Percentiles rank a stretch among this genome's conserved stretches.
Conservation (phyloP, 2,329 filamentous ascomycete genomes). For the Drechslerella coelobrocha region DNA sequence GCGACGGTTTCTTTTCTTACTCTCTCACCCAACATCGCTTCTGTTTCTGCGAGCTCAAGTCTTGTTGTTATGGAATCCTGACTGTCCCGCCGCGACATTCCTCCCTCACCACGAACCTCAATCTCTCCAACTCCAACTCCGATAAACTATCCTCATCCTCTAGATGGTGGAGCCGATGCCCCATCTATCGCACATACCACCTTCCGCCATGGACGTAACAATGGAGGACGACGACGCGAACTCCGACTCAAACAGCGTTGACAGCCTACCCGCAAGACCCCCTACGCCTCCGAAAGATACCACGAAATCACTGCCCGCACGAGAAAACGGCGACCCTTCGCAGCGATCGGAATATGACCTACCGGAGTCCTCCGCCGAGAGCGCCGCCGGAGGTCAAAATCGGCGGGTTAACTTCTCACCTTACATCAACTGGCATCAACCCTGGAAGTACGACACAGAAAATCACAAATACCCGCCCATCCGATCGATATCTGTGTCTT, state of each 20-base stretch:
- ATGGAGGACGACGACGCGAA: conserved; percentile 48
- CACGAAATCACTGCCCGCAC: conserved; percentile 30
- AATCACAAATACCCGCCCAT: conserved; percentile 35
- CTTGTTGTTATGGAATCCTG: conserved; percentile 47
- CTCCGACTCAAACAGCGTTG: conserved; percentile 58
- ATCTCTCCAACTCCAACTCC: conserved; percentile 8
- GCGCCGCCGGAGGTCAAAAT: conserved; percentile 57
- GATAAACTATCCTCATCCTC: conserved; percentile 1
- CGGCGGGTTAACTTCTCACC: conserved; percentile 71
- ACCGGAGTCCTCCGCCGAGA: conserved; percentile 59
- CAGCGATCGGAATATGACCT: conserved; percentile 49
- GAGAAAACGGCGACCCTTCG: conserved; percentile 55
- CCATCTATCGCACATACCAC: conserved; percentile 1
- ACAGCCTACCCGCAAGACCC: conserved; percentile 66
- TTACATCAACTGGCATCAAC: conserved; percentile 65
- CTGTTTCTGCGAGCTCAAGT: conserved; percentile 3
- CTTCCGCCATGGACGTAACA: conserved; percentile 24
- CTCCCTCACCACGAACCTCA: conserved; percentile 4
- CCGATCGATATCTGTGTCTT: conserved; percentile 16
- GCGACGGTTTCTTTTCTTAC: not conserved
- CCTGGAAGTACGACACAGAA: conserved; percentile 56
- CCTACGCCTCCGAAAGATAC: conserved; percentile 69
- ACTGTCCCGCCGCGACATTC: conserved; percentile 6
- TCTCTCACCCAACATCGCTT: not conserved
- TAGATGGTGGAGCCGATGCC: conserved; percentile 24